Evolutionary conservation across 1,284 basidiomycete genomes (phyloP).

Genomic region (Sutorius eximius): DNA sequence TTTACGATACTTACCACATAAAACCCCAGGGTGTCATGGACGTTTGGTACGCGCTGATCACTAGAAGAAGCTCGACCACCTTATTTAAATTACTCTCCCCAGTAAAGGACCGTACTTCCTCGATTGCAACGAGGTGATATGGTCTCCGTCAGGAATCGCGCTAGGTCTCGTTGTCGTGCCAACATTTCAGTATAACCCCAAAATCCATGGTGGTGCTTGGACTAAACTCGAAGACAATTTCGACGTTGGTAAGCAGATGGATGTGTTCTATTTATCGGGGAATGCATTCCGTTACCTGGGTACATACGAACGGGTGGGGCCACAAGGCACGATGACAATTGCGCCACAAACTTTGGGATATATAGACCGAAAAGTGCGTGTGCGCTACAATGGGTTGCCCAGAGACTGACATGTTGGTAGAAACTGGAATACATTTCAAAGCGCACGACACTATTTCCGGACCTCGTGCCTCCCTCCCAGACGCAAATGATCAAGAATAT

Average conservation of each 20-base stretch:
- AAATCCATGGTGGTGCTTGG: conserved; percentile 18
- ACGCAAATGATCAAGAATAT: conserved; percentile 30
- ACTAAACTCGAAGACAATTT: conserved; percentile 11
- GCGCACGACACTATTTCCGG: conserved; percentile 22
- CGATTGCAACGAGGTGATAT: conserved; percentile 21
- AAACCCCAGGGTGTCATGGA: conserved; percentile 7
- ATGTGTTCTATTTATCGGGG: conserved; percentile 17
- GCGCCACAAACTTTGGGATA: conserved; percentile 9
- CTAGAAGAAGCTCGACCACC: background rate
- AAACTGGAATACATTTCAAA: conserved; percentile 14
- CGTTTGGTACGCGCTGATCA: conserved; percentile 12
- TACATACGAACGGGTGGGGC: conserved; percentile 28
- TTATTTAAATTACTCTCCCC: background rate
- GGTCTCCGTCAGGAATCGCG: conserved; percentile 24
- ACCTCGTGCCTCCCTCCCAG: conserved; percentile 30
- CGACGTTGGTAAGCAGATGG: conserved; percentile 17
- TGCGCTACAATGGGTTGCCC: background rate
- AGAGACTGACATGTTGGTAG: conserved; percentile 12
- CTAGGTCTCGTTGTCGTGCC: conserved; percentile 26
- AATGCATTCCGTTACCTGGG: conserved; percentile 21
- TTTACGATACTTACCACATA: conserved; percentile 1
- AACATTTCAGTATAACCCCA: conserved; percentile 31
- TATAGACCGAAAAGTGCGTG: conserved; percentile 12
- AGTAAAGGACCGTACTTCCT: conserved; percentile 17
- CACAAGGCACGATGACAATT: conserved; percentile 13